Conservation (phyloP, 805 yeast species). For the Candida peoriensis region DNA sequence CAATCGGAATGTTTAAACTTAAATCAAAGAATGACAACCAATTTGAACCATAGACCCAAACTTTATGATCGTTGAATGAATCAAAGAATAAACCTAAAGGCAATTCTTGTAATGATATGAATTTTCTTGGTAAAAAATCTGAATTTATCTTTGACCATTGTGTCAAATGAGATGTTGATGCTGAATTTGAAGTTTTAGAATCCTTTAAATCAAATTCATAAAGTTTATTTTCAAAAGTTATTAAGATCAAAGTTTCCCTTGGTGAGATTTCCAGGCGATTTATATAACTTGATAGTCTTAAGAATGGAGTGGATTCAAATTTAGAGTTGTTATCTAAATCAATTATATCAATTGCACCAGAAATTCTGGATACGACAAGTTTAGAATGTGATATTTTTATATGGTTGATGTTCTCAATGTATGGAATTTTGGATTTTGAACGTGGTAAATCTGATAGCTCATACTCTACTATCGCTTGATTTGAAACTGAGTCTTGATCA, state of each 20-base stretch:
- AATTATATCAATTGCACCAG: slow-evolving; percentile 58
- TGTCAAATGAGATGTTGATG: slow-evolving; percentile 37
- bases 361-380: slow-evolving; percentile 55
- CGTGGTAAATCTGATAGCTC: slow-evolving; percentile 36
- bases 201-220: slow-evolving; percentile 53
- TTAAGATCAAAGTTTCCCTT: slow-evolving; percentile 49
- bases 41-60: slow-evolving; percentile 85
- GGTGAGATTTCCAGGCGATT: slow-evolving; percentile 56
- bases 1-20: slow-evolving; percentile 47
- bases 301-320: slow-evolving; percentile 37
- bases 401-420: slow-evolving; percentile 46
- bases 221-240: slow-evolving; percentile 70
- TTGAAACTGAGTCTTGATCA: slow-evolving; percentile 5
- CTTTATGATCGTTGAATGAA: slow-evolving; percentile 32
- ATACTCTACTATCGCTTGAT: slow-evolving; percentile 26
- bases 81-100: slow-evolving; percentile 68
- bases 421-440: slow-evolving; percentile 34
- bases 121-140: slow-evolving; percentile 66
- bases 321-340: slow-evolving; percentile 26
- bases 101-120: slow-evolving; percentile 53
- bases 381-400: slow-evolving; percentile 41
- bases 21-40: slow-evolving; percentile 80
- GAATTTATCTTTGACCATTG: slow-evolving; percentile 78
- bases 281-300: slow-evolving; percentile 55
- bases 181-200: slow-evolving; percentile 1